Evolutionary conservation across 2,329 filamentous ascomycete species (phyloP).

Genomic region (Cadophora luteo-olivacea): DNA sequence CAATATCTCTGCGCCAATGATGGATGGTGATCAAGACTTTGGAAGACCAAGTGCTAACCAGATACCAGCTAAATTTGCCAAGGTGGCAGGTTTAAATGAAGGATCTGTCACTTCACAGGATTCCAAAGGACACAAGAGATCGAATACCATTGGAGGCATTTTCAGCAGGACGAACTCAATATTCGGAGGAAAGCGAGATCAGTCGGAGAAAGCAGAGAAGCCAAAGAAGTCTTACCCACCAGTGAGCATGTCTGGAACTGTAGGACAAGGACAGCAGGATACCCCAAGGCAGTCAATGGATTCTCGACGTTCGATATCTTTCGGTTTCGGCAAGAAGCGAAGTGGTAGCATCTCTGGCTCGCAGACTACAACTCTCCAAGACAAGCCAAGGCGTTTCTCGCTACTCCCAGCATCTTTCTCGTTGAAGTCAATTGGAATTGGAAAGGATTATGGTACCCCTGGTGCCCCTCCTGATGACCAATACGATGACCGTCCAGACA

Average conservation of each 20-base stretch:
- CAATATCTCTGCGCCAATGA: conserved; percentile 71
- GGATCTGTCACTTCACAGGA: conserved; percentile 35
- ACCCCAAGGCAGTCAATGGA: conserved; percentile 69
- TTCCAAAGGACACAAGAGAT: conserved; percentile 65
- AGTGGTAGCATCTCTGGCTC: conserved; percentile 70
- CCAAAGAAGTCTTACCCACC: conserved; percentile 78
- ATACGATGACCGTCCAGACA: conserved; percentile 38
- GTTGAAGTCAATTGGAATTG: conserved; percentile 66
- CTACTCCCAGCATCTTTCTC: conserved; percentile 70
- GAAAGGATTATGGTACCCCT: conserved; percentile 53
- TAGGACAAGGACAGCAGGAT: conserved; percentile 46
- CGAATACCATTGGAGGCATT: conserved; percentile 80
- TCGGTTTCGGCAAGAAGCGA: conserved; percentile 72
- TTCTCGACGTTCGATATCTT: conserved; percentile 74
- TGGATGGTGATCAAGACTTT: conserved; percentile 59
- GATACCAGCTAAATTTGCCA: conserved; percentile 64
- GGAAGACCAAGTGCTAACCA: conserved; percentile 64
- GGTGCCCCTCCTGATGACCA: conserved; percentile 35
- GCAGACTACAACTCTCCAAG: conserved; percentile 52
- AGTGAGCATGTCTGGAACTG: conserved; percentile 82
- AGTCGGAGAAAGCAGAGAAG: conserved; percentile 67
- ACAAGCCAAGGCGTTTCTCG: conserved; percentile 73
- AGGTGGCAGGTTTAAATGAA: conserved; percentile 59
- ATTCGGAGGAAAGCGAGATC: conserved; percentile 64
- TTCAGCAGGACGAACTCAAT: conserved; percentile 85